Conservation (phyloP, 108 stramenopile species). For the Skeletonema grethae region DNA sequence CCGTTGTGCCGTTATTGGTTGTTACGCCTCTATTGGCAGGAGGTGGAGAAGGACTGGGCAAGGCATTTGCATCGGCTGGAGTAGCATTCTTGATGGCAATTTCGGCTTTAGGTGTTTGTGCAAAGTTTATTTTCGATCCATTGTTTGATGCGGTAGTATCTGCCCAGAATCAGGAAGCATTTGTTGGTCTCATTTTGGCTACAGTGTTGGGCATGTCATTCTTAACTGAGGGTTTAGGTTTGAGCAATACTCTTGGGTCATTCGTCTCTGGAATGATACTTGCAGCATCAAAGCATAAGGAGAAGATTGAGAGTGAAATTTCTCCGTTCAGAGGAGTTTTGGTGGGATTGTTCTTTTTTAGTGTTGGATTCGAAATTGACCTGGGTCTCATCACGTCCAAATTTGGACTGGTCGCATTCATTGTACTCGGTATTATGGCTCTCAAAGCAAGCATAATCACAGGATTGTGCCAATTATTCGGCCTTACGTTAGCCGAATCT, state of each 20-base stretch:
- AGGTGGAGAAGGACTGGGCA: slow-evolving; percentile 52
- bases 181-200: slow-evolving; percentile 81
- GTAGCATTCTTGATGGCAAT: slow-evolving; percentile 83
- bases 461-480: slow-evolving; percentile 58
- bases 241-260: slow-evolving; percentile 93
- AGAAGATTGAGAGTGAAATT: slow-evolving; percentile 88
- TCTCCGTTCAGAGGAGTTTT: slow-evolving; percentile 87
- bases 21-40: slow-evolving; percentile 87
- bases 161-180: slow-evolving; percentile 84
- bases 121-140: slow-evolving; percentile 77
- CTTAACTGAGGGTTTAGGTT: slow-evolving; percentile 89
- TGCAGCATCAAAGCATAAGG: slow-evolving; percentile 78
- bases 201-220: slow-evolving; percentile 91
- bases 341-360: slow-evolving; percentile 95
- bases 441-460: slow-evolving; percentile 80
- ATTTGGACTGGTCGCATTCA: slow-evolving; percentile 55
- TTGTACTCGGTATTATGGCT: slow-evolving; percentile 76
- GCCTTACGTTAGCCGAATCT: slow-evolving; percentile 68
- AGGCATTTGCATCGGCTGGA: slow-evolving; percentile 76
- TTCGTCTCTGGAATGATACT: slow-evolving; percentile 92
- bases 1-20: slow-evolving; percentile 93
- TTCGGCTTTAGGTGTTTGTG: slow-evolving; percentile 67
- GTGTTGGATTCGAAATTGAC: slow-evolving; percentile 95
- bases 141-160: slow-evolving; percentile 77
- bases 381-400: slow-evolving; percentile 73